Percentiles rank a stretch among this genome's conserved stretches.
Conservation (phyloP, 805 yeast genomes). For the Wickerhamomyces sydowiorum region DNA sequence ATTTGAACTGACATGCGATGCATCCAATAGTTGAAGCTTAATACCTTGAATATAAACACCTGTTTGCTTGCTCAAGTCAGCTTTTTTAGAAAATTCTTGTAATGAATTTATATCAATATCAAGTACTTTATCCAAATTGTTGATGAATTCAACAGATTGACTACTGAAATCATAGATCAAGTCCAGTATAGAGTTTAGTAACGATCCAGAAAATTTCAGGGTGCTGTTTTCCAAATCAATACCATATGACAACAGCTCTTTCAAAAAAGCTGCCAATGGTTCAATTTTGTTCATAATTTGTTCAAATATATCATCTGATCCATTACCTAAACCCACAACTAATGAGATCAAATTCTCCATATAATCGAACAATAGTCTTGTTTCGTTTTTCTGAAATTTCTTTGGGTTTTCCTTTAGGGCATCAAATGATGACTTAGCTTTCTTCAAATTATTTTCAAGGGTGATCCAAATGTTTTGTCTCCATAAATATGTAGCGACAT, state of each 20-base stretch:
- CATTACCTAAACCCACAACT: conserved; percentile 57
- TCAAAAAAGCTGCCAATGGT: conserved; percentile 21
- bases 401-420: conserved; percentile 26
- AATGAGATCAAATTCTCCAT: conserved; percentile 71
- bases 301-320: conserved; percentile 56
- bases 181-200: conserved; percentile 50
- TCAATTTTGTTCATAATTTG: conserved; percentile 25
- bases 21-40: conserved; percentile 30
- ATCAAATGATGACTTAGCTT: conserved; percentile 43
- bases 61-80: conserved; percentile 26
- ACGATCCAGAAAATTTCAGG: conserved; percentile 31
- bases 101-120: background rate
- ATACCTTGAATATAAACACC: conserved; percentile 32
- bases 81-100: background rate
- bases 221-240: conserved; percentile 19
- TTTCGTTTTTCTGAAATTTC: conserved; percentile 32
- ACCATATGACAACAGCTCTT: conserved; percentile 23
- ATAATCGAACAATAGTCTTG: conserved; percentile 52
- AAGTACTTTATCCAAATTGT: background rate
- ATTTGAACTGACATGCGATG: conserved; percentile 12
- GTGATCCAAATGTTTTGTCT: conserved; percentile 71
- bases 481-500: conserved; percentile 68
- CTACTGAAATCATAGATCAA: conserved; percentile 55
- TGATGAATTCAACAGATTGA: conserved; percentile 50
- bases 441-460: conserved; percentile 45